A percentile compares a stretch with the other conserved stretches of the same genome.
phyloP scores from a whole-genome alignment of 768 basidiomycete genomes.

The Serendipita vermifera region DNA sequence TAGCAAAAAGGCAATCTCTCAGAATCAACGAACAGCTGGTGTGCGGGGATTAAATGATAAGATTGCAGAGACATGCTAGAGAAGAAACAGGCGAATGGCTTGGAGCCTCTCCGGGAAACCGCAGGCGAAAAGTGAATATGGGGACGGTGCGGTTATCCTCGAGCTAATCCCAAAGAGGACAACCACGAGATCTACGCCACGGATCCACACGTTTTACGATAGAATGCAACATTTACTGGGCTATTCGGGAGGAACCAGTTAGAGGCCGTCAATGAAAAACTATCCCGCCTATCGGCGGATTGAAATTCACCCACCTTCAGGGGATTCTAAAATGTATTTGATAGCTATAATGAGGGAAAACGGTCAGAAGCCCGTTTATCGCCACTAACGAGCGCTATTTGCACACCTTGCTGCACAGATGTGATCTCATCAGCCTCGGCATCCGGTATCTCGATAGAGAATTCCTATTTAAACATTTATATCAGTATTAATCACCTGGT shows the following conservation, averaged over 20 bases:
- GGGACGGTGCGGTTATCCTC: background rate
- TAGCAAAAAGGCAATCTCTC: no score
- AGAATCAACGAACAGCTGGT: background rate
- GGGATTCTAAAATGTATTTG: conserved; percentile 88
- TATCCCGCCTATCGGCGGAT: background rate
- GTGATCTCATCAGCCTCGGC: conserved; percentile 90
- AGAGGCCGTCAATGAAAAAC: background rate
- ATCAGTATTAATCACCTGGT: background rate
- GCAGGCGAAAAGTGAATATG: conserved; percentile 6
- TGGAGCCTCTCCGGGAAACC: conserved; percentile 8
- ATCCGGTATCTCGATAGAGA: conserved; percentile 95
- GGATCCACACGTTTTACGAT: no score
- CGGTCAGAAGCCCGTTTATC: background rate
- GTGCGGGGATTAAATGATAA: conserved; percentile 3
- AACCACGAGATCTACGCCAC: background rate
- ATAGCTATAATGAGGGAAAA: conserved; percentile 45
- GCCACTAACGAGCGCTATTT: conserved; percentile 12
- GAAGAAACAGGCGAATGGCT: background rate
- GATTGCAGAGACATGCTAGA: conserved; percentile 1
- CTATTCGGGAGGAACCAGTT: no score
- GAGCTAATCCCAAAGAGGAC: background rate
- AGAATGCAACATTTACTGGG: conserved; percentile 38
- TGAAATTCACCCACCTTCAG: conserved; percentile 48
- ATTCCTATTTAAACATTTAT: conserved; percentile 49
- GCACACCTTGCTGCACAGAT: conserved; percentile 77